These are phyloP conservation scores for Sugiyamaella mastotermitis DNA, from an alignment of 805 yeast species.

Conservation along the genomic window DNA sequence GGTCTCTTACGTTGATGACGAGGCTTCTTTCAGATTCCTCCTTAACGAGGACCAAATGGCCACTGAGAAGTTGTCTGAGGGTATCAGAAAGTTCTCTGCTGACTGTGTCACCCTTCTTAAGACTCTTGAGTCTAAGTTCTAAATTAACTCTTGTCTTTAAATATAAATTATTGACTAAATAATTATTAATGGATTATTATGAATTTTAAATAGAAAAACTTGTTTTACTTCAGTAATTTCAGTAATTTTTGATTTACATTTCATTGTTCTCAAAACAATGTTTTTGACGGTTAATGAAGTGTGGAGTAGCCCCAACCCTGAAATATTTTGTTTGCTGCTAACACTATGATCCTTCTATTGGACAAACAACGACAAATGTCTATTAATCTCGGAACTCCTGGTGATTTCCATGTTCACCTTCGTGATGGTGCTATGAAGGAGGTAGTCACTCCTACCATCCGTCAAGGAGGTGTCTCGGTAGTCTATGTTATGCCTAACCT, in stretches of 20 bases:
- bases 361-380: conserved; percentile 6
- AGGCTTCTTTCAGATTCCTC: conserved; percentile 81
- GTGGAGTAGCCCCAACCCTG: too few species aligned
- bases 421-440: conserved; percentile 94
- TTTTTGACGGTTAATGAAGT: too few species aligned
- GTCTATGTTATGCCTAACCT: conserved; percentile 96
- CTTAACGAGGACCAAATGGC: conserved; percentile 98
- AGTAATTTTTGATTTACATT: too few species aligned
- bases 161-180: too few species aligned
- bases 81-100: conserved; percentile 95
- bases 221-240: too few species aligned
- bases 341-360: too few species aligned
- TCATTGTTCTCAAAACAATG: too few species aligned
- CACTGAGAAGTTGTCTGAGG: conserved; percentile 94
- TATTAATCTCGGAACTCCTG: conserved; percentile 32
- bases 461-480: conserved; percentile 83
- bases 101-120: conserved; percentile 75
- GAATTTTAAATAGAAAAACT: too few species aligned
- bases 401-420: conserved; percentile 91
- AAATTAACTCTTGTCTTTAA: conserved; percentile 1
- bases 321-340: too few species aligned
- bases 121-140: conserved; percentile 19
- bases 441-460: conserved; percentile 81
- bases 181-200: too few species aligned
- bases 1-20: conserved; percentile 78